Conservation (phyloP, 768 basidiomycete genomes). For the Xerocomus brunneocitrinus region DNA sequence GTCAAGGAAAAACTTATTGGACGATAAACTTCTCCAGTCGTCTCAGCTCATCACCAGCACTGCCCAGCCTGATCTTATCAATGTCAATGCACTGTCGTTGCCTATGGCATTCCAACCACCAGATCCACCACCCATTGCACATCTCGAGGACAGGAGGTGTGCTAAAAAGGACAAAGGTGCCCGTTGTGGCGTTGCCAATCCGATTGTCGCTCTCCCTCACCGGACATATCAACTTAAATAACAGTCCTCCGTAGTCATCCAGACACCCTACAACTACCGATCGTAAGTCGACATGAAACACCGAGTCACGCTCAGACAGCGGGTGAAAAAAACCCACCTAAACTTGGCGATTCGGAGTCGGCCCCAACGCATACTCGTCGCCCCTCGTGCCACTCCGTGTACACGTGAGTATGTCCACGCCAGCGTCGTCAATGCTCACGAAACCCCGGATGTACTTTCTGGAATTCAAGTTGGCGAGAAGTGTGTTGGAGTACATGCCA, state of each 20-base stretch:
- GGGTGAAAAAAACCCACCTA: neutral
- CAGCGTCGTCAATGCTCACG: neutral
- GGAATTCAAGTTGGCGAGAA: conserved; percentile 16
- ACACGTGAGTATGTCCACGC: neutral
- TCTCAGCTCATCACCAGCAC: no score
- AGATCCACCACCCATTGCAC: no score
- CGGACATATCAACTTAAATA: no score
- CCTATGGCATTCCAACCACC: no score
- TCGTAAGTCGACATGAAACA: neutral
- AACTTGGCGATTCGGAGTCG: neutral
- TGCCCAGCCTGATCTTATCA: no score
- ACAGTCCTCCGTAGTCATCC: neutral
- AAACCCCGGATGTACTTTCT: conserved; percentile 6
- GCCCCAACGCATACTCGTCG: neutral
- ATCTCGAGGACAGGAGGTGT: no score
- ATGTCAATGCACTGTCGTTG: no score
- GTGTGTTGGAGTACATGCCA: conserved; percentile 11
- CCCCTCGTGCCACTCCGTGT: neutral
- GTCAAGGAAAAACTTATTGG: no score
- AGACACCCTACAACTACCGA: neutral
- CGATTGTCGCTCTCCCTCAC: no score
- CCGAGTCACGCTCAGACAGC: neutral
- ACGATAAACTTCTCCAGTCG: no score
- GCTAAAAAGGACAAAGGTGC: no score
- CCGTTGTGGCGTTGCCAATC: no score